These are phyloP conservation scores for Fraxinus baroniana DNA, from an alignment of 305 asterid species.

Conservation along the genomic window DNA sequence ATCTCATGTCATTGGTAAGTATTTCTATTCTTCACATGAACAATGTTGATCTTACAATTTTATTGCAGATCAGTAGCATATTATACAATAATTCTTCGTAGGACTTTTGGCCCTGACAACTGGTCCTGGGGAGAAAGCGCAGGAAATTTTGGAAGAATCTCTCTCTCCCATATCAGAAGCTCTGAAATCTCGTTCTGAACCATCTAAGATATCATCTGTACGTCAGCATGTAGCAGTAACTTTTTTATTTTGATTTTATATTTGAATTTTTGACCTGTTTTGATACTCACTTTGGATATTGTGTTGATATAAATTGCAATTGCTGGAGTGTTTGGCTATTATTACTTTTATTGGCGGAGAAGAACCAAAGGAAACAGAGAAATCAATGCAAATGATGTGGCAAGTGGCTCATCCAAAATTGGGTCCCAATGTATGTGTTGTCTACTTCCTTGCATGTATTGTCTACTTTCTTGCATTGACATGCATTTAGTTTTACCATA, in stretches of 20 bases:
- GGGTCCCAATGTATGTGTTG: slow-evolving; percentile 83
- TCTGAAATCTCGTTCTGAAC: slow-evolving; percentile 61
- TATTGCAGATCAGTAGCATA: background rate
- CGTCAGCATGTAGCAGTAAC: slow-evolving; percentile 8
- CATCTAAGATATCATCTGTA: slow-evolving; percentile 65
- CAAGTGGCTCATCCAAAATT: slow-evolving; percentile 86
- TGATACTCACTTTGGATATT: slow-evolving; percentile 8
- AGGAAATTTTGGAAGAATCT: slow-evolving; percentile 85
- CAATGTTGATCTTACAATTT: background rate
- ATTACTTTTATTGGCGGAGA: slow-evolving; percentile 88
- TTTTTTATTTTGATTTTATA: background rate
- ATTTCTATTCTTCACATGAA: background rate
- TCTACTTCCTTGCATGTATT: slow-evolving; percentile 48
- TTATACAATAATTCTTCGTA: slow-evolving; percentile 22
- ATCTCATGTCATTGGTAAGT: slow-evolving; percentile 73
- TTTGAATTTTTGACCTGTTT: background rate
- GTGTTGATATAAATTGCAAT: slow-evolving; percentile 36
- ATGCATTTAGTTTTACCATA: background rate
- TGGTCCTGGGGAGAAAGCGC: slow-evolving; percentile 87
- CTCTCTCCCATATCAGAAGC: slow-evolving; percentile 75
- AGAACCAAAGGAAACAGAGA: slow-evolving; percentile 75
- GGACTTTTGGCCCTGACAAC: slow-evolving; percentile 83
- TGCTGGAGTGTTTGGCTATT: slow-evolving; percentile 83
- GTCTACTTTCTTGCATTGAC: slow-evolving; percentile 4
- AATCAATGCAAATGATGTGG: slow-evolving; percentile 89